These are phyloP conservation scores for Tritrichomonas musculus DNA, from an alignment of 208 protist genomes.

Conservation along the genomic window DNA sequence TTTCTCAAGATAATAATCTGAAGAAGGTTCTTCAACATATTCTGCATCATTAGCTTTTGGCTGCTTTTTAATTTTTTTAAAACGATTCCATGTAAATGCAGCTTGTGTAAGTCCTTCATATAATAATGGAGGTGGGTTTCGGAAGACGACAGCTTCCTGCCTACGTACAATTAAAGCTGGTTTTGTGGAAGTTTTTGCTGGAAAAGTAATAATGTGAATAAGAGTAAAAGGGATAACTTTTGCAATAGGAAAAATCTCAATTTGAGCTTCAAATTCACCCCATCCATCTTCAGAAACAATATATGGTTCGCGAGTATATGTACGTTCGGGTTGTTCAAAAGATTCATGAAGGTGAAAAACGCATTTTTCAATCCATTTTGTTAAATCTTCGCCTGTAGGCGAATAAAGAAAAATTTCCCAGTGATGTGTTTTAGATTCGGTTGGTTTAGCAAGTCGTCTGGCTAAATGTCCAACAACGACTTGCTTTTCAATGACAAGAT, in stretches of 20 bases:
- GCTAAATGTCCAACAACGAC: neutral
- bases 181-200: neutral
- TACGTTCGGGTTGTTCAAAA: neutral
- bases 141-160: neutral
- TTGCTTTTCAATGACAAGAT: slow-evolving; percentile 20
- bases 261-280: slow-evolving; percentile 27
- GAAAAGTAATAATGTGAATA: neutral
- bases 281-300: slow-evolving; percentile 15
- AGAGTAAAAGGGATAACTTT: neutral
- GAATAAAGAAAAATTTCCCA: slow-evolving; percentile 28
- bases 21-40: neutral
- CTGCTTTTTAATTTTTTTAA: neutral
- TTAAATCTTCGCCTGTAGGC: slow-evolving; percentile 10
- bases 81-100: neutral
- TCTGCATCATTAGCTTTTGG: neutral
- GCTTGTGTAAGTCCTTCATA: slow-evolving; percentile 8
- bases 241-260: neutral
- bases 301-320: neutral
- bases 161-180: neutral
- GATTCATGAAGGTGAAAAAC: neutral
- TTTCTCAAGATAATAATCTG: neutral
- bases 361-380: neutral
- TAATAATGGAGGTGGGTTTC: neutral
- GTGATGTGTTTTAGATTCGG: neutral
- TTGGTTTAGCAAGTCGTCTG: neutral